These are phyloP conservation scores for Anaeramoeba flamelloides DNA, from an alignment of 78 protist species.

Conservation along the genomic window DNA sequence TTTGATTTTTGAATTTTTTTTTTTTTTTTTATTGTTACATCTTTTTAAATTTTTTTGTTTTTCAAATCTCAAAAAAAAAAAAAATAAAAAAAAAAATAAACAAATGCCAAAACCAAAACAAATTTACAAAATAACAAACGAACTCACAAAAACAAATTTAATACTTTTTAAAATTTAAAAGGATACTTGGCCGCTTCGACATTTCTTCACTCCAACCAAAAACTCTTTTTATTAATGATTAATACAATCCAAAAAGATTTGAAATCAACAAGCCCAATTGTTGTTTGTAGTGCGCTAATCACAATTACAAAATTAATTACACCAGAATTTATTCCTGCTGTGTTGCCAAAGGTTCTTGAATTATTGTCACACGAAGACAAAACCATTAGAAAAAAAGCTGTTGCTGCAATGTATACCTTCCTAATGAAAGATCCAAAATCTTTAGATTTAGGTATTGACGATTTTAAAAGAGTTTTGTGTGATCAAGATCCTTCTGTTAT, in stretches of 20 bases:
- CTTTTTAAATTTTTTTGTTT: neutral
- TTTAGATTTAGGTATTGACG: neutral
- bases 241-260: neutral
- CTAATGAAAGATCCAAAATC: neutral
- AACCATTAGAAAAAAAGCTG: neutral
- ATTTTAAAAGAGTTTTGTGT: slow-evolving; percentile 21
- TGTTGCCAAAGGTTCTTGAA: neutral
- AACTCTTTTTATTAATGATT: neutral
- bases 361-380: neutral
- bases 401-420: neutral
- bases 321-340: neutral
- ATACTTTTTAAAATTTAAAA: neutral
- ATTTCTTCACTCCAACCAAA: neutral
- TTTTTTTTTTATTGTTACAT: neutral
- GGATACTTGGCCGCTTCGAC: neutral
- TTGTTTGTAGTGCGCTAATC: neutral
- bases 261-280: neutral
- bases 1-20: neutral
- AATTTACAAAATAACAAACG: neutral
- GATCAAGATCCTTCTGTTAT: slow-evolving; percentile 79
- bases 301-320: neutral
- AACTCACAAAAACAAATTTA: neutral
- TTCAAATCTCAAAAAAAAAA: too few species aligned
- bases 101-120: too few species aligned
- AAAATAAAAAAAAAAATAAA: too few species aligned